Percentiles rank a stretch among this genome's conserved stretches.
Conservation (phyloP, 192 early-diverging fungal species). For the Backusella sp. region DNA sequence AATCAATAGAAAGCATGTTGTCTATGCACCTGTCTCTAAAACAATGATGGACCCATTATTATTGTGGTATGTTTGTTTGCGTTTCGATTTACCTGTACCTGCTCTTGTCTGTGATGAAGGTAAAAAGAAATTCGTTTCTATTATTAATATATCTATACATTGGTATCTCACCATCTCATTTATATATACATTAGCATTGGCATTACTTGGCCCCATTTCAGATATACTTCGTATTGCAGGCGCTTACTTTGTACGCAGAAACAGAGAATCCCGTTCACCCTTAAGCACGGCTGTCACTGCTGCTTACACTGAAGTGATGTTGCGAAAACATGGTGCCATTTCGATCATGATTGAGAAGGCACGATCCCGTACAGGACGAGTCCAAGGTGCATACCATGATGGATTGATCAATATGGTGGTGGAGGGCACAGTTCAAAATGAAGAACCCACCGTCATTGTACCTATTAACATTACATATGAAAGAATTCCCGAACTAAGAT, state of each 20-base stretch:
- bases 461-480: slow-evolving; percentile 41
- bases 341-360: slow-evolving; percentile 34
- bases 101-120: slow-evolving; percentile 41
- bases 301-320: slow-evolving; percentile 31
- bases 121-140: neutral
- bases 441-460: slow-evolving; percentile 20
- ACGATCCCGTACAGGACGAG: slow-evolving; percentile 37
- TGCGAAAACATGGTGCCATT: slow-evolving; percentile 34
- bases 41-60: slow-evolving; percentile 35
- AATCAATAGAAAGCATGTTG: slow-evolving; percentile 31
- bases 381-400: slow-evolving; percentile 30
- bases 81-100: slow-evolving; percentile 37
- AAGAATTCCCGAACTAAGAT: slow-evolving; percentile 32
- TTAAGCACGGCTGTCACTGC: slow-evolving; percentile 34
- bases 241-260: slow-evolving; percentile 33
- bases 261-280: slow-evolving; percentile 30
- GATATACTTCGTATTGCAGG: slow-evolving; percentile 38
- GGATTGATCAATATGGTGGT: slow-evolving; percentile 35
- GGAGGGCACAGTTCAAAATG: slow-evolving; percentile 29
- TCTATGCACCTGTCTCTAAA: slow-evolving; percentile 40
- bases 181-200: slow-evolving; percentile 25
- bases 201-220: slow-evolving; percentile 34
- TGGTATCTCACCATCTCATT: neutral
- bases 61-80: slow-evolving; percentile 38
- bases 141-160: neutral